Percentiles rank a stretch among this genome's conserved stretches.
phyloP scores from a whole-genome alignment of 371 early-diverging fungal species.

The Parasitella parasitica region DNA sequence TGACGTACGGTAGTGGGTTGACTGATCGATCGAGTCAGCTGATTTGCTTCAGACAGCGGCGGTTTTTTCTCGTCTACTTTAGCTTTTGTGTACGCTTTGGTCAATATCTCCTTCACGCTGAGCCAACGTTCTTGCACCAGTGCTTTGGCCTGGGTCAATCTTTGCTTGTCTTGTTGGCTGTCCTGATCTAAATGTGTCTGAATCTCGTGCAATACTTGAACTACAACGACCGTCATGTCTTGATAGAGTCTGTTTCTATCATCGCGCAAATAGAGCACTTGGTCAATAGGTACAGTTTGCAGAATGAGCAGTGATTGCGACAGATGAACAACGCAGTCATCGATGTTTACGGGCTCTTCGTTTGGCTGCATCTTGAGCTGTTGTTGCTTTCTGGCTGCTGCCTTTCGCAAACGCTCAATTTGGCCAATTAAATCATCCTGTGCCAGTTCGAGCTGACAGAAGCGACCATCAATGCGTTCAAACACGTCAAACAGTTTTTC shows the following conservation, averaged over 20 bases:
- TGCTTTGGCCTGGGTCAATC: background rate
- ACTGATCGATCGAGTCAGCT: background rate
- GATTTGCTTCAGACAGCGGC: background rate
- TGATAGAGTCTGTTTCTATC: slow-evolving; percentile 28
- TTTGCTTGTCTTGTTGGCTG: background rate
- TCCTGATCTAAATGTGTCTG: background rate
- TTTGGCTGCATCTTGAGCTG: background rate
- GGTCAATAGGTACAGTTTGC: slow-evolving; percentile 32
- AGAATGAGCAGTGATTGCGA: slow-evolving; percentile 34
- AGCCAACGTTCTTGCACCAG: slow-evolving; percentile 25
- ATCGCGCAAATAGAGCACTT: slow-evolving; percentile 24
- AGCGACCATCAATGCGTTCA: slow-evolving; percentile 46
- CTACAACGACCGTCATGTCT: slow-evolving; percentile 25
- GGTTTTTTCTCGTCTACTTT: background rate
- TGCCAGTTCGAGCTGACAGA: slow-evolving; percentile 34
- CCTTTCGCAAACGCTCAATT: slow-evolving; percentile 31
- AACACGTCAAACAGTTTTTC: slow-evolving; percentile 48
- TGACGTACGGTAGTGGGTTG: background rate
- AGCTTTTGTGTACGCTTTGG: background rate
- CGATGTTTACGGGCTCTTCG: slow-evolving; percentile 7
- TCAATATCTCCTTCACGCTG: slow-evolving; percentile 14
- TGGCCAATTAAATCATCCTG: slow-evolving; percentile 40
- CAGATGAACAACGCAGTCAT: slow-evolving; percentile 20
- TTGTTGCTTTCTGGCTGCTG: background rate
- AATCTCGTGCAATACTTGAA: slow-evolving; percentile 16